Base-by-base conservation (phyloP, 2,329 filamentous ascomycete species). In the Colletotrichum tofieldiae region DNA sequence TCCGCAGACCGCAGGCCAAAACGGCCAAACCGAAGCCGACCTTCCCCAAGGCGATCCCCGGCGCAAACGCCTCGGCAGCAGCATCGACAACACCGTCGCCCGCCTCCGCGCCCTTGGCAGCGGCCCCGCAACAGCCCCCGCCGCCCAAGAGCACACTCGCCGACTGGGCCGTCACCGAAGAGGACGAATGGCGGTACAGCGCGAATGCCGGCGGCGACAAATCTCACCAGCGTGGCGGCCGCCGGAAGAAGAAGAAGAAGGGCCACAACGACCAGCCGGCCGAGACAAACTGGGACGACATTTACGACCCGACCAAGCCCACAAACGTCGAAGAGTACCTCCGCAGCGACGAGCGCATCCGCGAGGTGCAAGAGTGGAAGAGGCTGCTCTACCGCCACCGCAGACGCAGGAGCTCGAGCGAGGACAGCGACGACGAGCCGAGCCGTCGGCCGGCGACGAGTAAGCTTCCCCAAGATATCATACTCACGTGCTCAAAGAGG, bases 301-400 rank as follows among this genome's bases (percentile, higher is more conserved):
- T 96, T 32, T 98, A 98, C 80, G 95, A 98, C 78, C 94, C 94
- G 0, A 86, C 92, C 14, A 86, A 93, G 49, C 95, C 95, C 11
- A 97, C 94, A 51, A 95, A 92, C 75, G 93, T 96, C 61, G 93
- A 95, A 67, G 93, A 96, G 78, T 98, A 96, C 79, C 89, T 93
- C 72, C 87, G 91, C 72, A 96, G 94, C 78, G 94, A 97, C 71
- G 95, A 97, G 82, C 93, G 94, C 79, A 90, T 95, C 71, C 85
- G 89, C 23, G 94, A 97, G 79, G 89, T 95, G 4, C 88, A 90
- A 69, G 94, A 97, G 77, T 98, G 95, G 95, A 97, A 95, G 79
- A 90, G 92, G 51, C 84, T 93, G 47, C 85, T 98, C 18, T 95
- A 96, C 80, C 90, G 91, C 18, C 93, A 95, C 78, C 87, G 91